These are phyloP conservation scores for Arthrobotrys musiformis DNA, from an alignment of 2,329 filamentous ascomycete species.

Conservation along the genomic window DNA sequence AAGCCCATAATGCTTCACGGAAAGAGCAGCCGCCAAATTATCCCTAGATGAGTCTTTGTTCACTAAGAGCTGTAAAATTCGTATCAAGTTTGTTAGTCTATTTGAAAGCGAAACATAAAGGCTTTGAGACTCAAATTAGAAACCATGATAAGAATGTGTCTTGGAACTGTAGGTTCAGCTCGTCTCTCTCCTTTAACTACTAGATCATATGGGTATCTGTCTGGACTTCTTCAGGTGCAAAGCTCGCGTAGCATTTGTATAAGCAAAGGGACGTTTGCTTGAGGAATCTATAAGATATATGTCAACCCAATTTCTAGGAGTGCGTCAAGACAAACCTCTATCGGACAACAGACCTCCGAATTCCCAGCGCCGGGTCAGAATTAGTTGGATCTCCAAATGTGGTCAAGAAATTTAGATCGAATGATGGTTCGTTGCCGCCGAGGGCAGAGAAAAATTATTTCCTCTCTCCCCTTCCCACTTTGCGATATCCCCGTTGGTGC, in stretches of 20 bases:
- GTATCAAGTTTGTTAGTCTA: background rate
- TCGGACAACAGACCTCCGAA: background rate
- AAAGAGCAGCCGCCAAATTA: no score
- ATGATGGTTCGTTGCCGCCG: background rate
- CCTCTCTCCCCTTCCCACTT: background rate
- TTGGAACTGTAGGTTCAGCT: background rate
- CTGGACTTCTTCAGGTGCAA: no score
- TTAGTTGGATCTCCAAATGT: background rate
- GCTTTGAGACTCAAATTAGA: background rate
- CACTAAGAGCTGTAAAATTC: background rate
- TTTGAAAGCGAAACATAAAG: background rate
- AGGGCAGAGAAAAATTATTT: background rate
- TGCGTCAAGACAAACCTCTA: background rate
- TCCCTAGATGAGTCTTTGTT: background rate
- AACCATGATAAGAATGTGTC: background rate
- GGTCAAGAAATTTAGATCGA: no score
- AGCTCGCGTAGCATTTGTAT: no score
- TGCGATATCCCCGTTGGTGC: no score
- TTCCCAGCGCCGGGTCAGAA: background rate
- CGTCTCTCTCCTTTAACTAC: no score
- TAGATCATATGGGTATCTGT: no score
- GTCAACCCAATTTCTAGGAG: no score
- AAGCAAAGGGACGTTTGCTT: no score
- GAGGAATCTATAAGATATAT: no score
- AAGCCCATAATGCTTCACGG: no score